Percentiles rank a stretch among this genome's conserved stretches.
These are phyloP conservation scores for Plasmodium malariae DNA, from an alignment of 169 alveolate species.

Conservation along the genomic window DNA sequence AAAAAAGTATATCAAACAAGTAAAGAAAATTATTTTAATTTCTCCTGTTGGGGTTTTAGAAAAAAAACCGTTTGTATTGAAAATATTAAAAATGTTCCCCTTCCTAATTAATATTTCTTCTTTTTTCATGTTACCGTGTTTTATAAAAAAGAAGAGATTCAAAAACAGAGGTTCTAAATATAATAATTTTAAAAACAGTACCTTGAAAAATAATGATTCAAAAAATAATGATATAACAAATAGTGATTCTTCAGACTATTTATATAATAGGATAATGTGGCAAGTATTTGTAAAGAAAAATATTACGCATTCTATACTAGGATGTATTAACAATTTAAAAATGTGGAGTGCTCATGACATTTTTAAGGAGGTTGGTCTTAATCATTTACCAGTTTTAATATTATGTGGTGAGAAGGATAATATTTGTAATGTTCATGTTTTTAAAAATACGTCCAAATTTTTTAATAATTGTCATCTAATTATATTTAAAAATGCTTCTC, in stretches of 20 bases:
- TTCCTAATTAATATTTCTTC: constrained; percentile 78
- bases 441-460: constrained; percentile 46
- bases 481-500: constrained; percentile 74
- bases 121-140: constrained; percentile 63
- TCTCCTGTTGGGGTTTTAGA: constrained; percentile 88
- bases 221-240: constrained; percentile 33
- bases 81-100: constrained; percentile 78
- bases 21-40: constrained; percentile 81
- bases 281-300: constrained; percentile 81
- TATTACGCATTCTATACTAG: constrained; percentile 80
- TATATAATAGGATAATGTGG: constrained; percentile 84
- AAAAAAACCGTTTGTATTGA: constrained; percentile 76
- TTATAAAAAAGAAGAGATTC: constrained; percentile 55
- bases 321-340: constrained; percentile 83
- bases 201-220: constrained; percentile 11
- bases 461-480: constrained; percentile 66
- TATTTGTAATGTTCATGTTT: constrained; percentile 59
- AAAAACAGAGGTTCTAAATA: constrained; percentile 1
- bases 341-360: constrained; percentile 84
- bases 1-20: constrained; percentile 82
- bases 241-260: constrained; percentile 42
- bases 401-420: constrained; percentile 70
- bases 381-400: constrained; percentile 49
- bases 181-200: no score
- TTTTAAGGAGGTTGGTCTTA: constrained; percentile 79